Base-by-base conservation (phyloP, 768 basidiomycete genomes). In the Hortiboletus flavorubellus region DNA sequence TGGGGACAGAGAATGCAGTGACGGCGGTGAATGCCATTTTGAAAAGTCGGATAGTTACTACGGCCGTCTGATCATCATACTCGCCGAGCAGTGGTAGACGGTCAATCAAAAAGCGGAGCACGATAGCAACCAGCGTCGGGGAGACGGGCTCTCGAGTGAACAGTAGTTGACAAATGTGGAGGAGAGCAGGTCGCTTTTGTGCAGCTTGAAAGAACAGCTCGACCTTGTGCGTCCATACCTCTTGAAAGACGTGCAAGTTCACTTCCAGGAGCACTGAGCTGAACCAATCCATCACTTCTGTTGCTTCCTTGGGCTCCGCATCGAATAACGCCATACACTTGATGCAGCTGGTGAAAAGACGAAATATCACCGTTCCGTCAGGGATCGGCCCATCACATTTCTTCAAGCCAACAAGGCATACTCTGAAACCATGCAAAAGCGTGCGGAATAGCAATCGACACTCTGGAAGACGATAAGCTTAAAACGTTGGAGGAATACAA, bases 11-110 rank as follows among this genome's bases (percentile, higher is more conserved):
- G 70, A 82, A 85, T 47, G 81, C 64, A 12, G 86, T 83, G 49
- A 98, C 91, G 5, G 96, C 91, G 54, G 81, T 79, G 71, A 98
- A 99, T 14, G 93, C 87, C 82, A 97, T 88, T 76, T 97, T 98
- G 83, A 93, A 98, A 44, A 98, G 75, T 48, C 93, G 85, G 57
- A 99, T 88, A 10, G 90, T 89, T 12, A 93, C 84, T 0, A 87
- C 86, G 1, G 93, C 90, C 18, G 85, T 84, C 58, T 84, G 78
- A 61, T 92, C 89, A 59, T 93, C 88, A 64, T 87, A 83, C 59
- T 93, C 89, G 34, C 95, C 96, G 6, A 99, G 80, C 39, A 86
- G 72, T 16, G 86, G 88, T 15, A 99, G 81, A 35, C 87, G 82
- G 23, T 86, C 84, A 48, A 95, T 85, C 49, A 99, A 80, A 72